Conservation (phyloP, 257 asterid genomes). For the Nyctanthes arbortristis region DNA sequence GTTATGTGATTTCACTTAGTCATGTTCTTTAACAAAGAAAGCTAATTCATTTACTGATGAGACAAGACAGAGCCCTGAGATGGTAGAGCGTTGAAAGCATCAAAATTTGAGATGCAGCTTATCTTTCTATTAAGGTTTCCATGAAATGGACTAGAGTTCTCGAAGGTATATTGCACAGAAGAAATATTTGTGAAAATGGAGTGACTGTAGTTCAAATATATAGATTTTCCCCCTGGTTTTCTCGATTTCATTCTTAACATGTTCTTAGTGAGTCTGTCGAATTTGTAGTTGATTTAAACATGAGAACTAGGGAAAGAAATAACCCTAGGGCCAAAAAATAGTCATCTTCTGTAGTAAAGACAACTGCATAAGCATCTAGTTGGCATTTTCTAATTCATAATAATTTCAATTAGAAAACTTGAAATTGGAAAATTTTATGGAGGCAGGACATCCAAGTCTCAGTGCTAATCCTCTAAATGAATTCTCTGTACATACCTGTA, state of each 20-base stretch:
- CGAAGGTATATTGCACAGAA: no score
- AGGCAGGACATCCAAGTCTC: slow-evolving; percentile 6
- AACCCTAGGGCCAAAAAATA: slow-evolving; percentile 26
- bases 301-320: background rate
- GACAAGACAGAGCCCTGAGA: background rate
- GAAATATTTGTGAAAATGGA: background rate
- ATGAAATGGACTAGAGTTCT: background rate
- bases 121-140: background rate
- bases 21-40: no score
- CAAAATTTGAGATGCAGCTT: background rate
- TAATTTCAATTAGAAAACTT: slow-evolving; percentile 20
- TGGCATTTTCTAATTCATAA: background rate
- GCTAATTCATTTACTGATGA: background rate
- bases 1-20: background rate
- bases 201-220: background rate
- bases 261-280: background rate
- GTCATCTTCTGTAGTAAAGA: slow-evolving; percentile 9
- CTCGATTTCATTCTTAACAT: no score
- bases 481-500: slow-evolving; percentile 44
- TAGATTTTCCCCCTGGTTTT: no score
- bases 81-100: background rate
- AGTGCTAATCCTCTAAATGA: slow-evolving; percentile 17
- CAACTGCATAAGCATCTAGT: slow-evolving; percentile 6
- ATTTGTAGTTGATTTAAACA: slow-evolving; percentile 8
- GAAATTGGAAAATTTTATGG: slow-evolving; percentile 20